Percentiles rank a stretch among this genome's conserved stretches.
Conservation (phyloP, 495 filamentous ascomycete genomes). For the Hypoxylon fuscum region DNA sequence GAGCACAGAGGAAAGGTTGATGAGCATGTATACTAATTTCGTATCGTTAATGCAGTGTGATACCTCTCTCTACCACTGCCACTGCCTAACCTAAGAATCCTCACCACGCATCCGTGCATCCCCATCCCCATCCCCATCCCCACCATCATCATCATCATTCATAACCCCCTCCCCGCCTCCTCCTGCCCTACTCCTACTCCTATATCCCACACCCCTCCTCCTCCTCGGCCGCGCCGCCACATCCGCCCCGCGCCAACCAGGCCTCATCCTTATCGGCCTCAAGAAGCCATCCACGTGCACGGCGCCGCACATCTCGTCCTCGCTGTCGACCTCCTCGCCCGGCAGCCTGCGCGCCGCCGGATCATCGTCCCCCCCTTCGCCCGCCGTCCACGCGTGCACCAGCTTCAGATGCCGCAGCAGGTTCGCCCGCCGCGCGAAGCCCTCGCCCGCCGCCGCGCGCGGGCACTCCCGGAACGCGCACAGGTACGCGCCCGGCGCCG, state of each 20-base stretch:
- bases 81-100: neutral
- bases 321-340: constrained; percentile 48
- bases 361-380: neutral
- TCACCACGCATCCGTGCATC: constrained; percentile 28
- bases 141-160: constrained; percentile 32
- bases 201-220: constrained; percentile 14
- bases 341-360: constrained; percentile 18
- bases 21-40: no score
- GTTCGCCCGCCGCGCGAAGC: constrained; percentile 42
- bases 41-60: neutral
- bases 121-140: no score
- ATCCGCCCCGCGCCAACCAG: constrained; percentile 42
- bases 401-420: constrained; percentile 48
- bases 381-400: constrained; percentile 45
- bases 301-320: constrained; percentile 62
- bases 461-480: constrained; percentile 47
- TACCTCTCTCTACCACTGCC: neutral
- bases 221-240: constrained; percentile 15
- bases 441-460: constrained; percentile 38
- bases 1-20: no score
- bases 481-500: constrained; percentile 17
- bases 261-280: constrained; percentile 47
- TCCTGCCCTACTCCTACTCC: neutral
- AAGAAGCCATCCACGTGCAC: constrained; percentile 65
- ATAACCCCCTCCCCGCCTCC: constrained; percentile 23